Evolutionary conservation across 2,329 filamentous ascomycete species (phyloP).

Genomic region (Ophiosphaerella korrae): DNA sequence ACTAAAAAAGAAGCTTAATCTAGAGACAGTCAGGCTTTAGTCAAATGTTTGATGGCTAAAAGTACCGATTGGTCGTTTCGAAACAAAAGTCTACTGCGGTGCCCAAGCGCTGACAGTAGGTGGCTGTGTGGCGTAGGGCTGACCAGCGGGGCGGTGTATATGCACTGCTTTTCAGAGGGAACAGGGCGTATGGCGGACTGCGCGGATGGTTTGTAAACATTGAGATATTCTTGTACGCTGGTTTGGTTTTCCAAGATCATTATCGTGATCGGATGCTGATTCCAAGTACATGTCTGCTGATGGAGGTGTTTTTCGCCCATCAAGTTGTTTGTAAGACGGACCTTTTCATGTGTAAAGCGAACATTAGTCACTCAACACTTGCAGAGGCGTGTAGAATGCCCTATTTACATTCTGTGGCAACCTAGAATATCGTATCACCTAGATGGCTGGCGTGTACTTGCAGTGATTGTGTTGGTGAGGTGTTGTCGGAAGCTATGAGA

Average conservation of each 20-base stretch:
- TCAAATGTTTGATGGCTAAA: conserved; percentile 12
- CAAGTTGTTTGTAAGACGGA: no score
- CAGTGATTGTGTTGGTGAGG: conserved; percentile 5
- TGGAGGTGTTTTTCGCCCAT: no score
- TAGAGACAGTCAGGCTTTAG: conserved; percentile 14
- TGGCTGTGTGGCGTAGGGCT: conserved; percentile 4
- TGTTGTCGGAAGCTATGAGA: conserved; percentile 4
- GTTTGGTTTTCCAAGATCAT: background rate
- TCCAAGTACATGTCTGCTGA: background rate
- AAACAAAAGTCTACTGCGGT: conserved; percentile 9
- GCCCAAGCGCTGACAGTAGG: conserved; percentile 16
- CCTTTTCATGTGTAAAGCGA: no score
- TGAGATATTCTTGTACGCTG: background rate
- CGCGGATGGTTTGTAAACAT: conserved; percentile 1
- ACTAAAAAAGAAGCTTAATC: conserved; percentile 16
- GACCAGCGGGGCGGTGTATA: conserved; percentile 10
- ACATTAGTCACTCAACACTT: no score
- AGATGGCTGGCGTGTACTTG: background rate
- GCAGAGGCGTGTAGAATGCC: no score
- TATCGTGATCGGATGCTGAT: background rate
- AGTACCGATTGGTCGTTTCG: conserved; percentile 17
- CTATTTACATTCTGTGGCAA: no score
- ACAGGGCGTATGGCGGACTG: background rate
- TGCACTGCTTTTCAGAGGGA: background rate
- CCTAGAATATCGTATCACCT: no score